Conservation (phyloP, 352 stramenopile species). For the Phytophthora nicotianae region DNA sequence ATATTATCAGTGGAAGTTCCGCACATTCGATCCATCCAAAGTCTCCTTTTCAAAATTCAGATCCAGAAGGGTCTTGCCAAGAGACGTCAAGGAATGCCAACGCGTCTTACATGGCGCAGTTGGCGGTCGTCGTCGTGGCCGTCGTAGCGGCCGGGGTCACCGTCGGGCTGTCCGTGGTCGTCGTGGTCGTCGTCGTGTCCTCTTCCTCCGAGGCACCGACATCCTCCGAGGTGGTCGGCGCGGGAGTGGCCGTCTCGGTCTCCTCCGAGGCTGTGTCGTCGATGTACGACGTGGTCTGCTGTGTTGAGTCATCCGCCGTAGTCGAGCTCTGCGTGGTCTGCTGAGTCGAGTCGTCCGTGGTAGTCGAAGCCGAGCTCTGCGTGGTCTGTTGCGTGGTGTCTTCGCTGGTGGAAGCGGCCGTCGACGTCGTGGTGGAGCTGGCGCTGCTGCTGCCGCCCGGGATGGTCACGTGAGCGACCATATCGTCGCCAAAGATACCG, state of each 20-base stretch:
- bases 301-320: slow-evolving; percentile 18
- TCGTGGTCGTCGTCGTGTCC: slow-evolving; percentile 12
- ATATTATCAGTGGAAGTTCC: slow-evolving; percentile 20
- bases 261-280: slow-evolving; percentile 11
- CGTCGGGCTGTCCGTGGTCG: slow-evolving; percentile 23
- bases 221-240: slow-evolving; percentile 19
- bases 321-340: slow-evolving; percentile 22
- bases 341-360: slow-evolving; percentile 24
- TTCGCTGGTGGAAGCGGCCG: slow-evolving; percentile 15
- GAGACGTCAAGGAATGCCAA: slow-evolving; percentile 2
- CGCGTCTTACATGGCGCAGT: slow-evolving; percentile 29
- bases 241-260: slow-evolving; percentile 24
- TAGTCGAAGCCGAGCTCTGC: slow-evolving; percentile 21
- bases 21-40: slow-evolving; percentile 18
- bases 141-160: slow-evolving; percentile 27
- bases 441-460: slow-evolving; percentile 24
- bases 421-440: slow-evolving; percentile 26
- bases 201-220: slow-evolving; percentile 27
- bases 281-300: slow-evolving; percentile 18
- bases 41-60: slow-evolving; percentile 23
- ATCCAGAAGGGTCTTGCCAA: slow-evolving; percentile 1
- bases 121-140: slow-evolving; percentile 30
- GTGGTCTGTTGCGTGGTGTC: slow-evolving; percentile 26
- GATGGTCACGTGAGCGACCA: slow-evolving; percentile 46
- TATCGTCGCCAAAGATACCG: slow-evolving; percentile 53